Evolutionary conservation across 2,329 filamentous ascomycete genomes (phyloP), one percentile per base, ranked within the genome.

Genomic region (Beauveria scarabaeidicola): DNA sequence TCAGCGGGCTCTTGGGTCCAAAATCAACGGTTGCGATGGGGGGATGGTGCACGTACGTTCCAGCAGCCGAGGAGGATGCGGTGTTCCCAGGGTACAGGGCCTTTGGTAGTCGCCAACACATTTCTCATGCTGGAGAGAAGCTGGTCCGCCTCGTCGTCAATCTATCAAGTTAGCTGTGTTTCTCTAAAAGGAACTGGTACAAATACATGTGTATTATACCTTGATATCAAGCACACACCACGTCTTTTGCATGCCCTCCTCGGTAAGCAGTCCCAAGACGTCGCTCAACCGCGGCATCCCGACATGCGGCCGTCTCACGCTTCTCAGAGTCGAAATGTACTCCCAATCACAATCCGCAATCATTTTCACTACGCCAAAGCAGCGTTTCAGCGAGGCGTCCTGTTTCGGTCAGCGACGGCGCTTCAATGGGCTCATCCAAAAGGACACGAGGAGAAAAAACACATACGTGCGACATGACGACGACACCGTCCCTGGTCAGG

Each of bases 181-280:
- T 32, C 48, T 38, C 1, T 23, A 11, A 5, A 7, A 44, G 17
- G 7, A 15, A 15, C 5, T 2, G 32, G 5, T 36, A 5, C 5
- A 36, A 36, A 15, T 5, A 5, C 11, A 36, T 5, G 13, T 36
- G 32, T 32, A 36, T 15, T n/a, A 5, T 72, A 90, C 86, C 78
- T 97, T 97, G 70, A 97, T 90, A 70, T 97, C 93, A 3, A 97
- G 77, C 62, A 97, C 73, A 6, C 94, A 67, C 92, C 92, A 96
- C 10, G 92, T 78, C 47, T 87, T 72, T 66, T 89, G 83, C 43
- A 81, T 70, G 1, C 79, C 86, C 0, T 86, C 86, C 64, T 82
- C 76, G 0, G 82, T 78, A 56, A 97, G 72, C 68, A 87, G 93
- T 61, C 83, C 78, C 9, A 97, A 76, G 57, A 97, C 74, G 67